A percentile compares a stretch with the other conserved stretches of the same genome.
Conservation (phyloP, 2,329 filamentous ascomycete genomes). For the Curvularia spicifera region DNA sequence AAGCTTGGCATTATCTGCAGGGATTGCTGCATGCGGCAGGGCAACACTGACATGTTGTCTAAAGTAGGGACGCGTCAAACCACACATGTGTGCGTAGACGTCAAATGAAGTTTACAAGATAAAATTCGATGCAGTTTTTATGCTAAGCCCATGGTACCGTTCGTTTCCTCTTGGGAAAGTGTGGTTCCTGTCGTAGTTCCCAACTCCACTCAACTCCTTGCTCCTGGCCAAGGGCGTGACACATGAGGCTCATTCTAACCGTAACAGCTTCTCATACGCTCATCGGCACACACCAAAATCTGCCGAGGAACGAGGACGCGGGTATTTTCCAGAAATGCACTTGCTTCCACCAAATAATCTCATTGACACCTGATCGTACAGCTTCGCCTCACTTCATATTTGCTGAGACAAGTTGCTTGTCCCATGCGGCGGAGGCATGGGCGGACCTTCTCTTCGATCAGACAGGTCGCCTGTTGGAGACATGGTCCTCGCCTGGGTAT, state of each 20-base stretch:
- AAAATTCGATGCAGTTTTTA: not conserved
- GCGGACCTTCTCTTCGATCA: conserved; percentile 33
- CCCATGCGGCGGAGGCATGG: conserved; percentile 40
- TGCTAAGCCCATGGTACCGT: not conserved
- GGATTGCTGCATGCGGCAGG: not conserved
- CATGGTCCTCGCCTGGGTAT: conserved; percentile 19
- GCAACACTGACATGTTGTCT: not conserved
- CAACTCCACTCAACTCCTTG: conserved; percentile 4
- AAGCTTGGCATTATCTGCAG: conserved; percentile 15
- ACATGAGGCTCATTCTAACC: not conserved
- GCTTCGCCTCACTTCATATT: conserved; percentile 20
- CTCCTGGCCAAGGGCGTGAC: not conserved
- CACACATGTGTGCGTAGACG: not conserved
- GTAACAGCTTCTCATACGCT: not conserved
- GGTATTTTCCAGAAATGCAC: not conserved
- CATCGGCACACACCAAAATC: not conserved
- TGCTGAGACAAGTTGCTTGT: conserved; percentile 39
- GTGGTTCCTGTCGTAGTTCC: not conserved
- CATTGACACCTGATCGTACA: not conserved
- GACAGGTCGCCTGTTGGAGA: conserved; percentile 40
- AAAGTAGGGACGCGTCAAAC: not conserved
- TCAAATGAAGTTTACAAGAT: not conserved
- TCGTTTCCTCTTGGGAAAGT: not conserved
- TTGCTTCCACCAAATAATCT: not conserved
- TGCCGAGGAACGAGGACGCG: not conserved